These are phyloP conservation scores for Camptophora hylomeconis DNA, from an alignment of 2,329 filamentous ascomycete genomes.

Conservation along the genomic window DNA sequence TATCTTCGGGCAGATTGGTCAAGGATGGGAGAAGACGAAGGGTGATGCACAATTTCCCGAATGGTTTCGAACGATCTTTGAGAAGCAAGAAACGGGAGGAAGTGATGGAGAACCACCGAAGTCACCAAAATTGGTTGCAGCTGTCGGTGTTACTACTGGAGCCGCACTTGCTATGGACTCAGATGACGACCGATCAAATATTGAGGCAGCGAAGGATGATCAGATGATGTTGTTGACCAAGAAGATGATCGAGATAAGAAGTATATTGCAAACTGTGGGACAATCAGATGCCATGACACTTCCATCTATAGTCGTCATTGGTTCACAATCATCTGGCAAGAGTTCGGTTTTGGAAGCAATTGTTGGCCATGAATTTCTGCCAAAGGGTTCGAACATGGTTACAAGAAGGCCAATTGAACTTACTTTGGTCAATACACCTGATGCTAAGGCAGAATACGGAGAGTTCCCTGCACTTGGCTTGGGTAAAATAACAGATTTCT, in stretches of 20 bases:
- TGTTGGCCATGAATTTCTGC: slow-evolving; percentile 92
- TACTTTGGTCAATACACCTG: slow-evolving; percentile 87
- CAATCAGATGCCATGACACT: slow-evolving; percentile 80
- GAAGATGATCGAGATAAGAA: slow-evolving; percentile 99
- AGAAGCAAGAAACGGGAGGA: slow-evolving; percentile 46
- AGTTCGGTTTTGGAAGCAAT: slow-evolving; percentile 95
- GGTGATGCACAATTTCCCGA: slow-evolving; percentile 58
- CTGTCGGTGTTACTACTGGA: slow-evolving; percentile 56
- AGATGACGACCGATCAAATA: slow-evolving; percentile 48
- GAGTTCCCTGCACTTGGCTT: slow-evolving; percentile 89
- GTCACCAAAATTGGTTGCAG: slow-evolving; percentile 37
- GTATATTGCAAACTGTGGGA: slow-evolving; percentile 78
- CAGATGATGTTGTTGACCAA: slow-evolving; percentile 99
- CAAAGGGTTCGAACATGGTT: slow-evolving; percentile 98
- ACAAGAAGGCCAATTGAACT: slow-evolving; percentile 90
- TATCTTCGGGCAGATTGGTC: slow-evolving; percentile 64
- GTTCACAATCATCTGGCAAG: slow-evolving; percentile 95
- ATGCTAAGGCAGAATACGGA: slow-evolving; percentile 76
- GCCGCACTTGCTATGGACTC: slow-evolving; percentile 69
- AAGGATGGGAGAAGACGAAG: slow-evolving; percentile 73
- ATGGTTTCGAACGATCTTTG: slow-evolving; percentile 66
- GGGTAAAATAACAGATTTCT: slow-evolving; percentile 82
- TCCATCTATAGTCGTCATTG: slow-evolving; percentile 97
- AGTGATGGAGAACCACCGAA: slow-evolving; percentile 22
- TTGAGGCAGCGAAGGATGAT: slow-evolving; percentile 69